Evolutionary conservation across 495 filamentous ascomycete genomes (phyloP), one percentile per base, ranked within the genome.

Genomic region (Penicillium longicatenatum): DNA sequence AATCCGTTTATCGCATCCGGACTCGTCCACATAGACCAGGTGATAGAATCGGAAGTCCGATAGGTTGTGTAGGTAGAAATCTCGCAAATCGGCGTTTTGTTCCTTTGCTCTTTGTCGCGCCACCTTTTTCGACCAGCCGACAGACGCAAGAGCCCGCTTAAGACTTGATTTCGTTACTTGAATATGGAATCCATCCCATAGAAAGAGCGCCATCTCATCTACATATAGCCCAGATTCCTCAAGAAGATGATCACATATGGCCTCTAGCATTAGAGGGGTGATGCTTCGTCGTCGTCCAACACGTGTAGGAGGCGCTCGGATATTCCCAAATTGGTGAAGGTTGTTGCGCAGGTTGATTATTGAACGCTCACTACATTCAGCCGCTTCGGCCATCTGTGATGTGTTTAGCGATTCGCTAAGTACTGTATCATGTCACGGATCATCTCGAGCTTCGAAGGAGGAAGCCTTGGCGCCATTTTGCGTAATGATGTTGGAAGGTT

Each of bases 361-460:
- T 14, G 58, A 62, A 35, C 59, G 60, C 19, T 57, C 26, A 47
- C 53, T 69, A 43, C 59, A 69, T 22, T 51, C 33, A 39, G 55
- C 59, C 52, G 44, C 58, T 45, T 62, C 33, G 39, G 62, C 61
- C 19, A 68, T 69, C 35, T 70, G 41, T 30, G 35, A 50, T n/a
- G 37, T 55, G 33, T 43, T 61, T 20, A 62, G 54, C 24, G 49
- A 55, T 54, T 61, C 52, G 48, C 55, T 59, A 11, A n/a, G n/a
- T n/a, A n/a, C n/a, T 55, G 17, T 24, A 68, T 61, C 51, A 70
- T 66, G 35, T 76, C 37, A 16, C 37, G 54, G 19, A 53, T 42
- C 35, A 53, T 43, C 11, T 22, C 37, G 4, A 53, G 26, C n/a
- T 54, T 46, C 1, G 39, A 45, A 3, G 41, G 41, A 54, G 52